These are phyloP conservation scores for Amanita polypyramis DNA, from an alignment of 768 basidiomycete genomes.

Conservation along the genomic window DNA sequence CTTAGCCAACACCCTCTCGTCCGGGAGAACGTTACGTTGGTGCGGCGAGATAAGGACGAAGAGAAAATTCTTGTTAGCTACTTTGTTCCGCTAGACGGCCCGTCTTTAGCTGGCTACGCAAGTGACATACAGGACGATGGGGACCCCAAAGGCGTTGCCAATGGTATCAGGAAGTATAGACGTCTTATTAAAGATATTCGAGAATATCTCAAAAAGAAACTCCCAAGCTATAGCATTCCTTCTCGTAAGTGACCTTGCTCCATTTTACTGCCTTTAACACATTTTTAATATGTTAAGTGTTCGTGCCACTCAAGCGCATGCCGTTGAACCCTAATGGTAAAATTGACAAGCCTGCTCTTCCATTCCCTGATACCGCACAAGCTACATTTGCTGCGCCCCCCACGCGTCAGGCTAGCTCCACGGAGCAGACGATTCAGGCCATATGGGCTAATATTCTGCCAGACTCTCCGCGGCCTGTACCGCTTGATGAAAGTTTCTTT, in stretches of 20 bases:
- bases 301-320: constrained; percentile 91
- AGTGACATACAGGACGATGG: constrained; percentile 53
- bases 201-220: constrained; percentile 92
- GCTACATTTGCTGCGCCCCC: constrained; percentile 29
- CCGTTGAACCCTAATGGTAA: constrained; percentile 99
- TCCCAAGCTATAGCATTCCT: constrained; percentile 92
- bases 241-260: constrained; percentile 45
- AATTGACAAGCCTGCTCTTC: constrained; percentile 95
- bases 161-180: constrained; percentile 78
- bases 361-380: constrained; percentile 94
- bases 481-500: constrained; percentile 92
- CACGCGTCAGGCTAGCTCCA: constrained; percentile 40
- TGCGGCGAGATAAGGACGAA: constrained; percentile 95
- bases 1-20: constrained; percentile 88
- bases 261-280: neutral
- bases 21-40: constrained; percentile 96
- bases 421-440: constrained; percentile 70
- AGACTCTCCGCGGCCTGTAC: constrained; percentile 64
- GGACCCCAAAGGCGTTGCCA: constrained; percentile 49
- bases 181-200: constrained; percentile 87
- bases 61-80: constrained; percentile 98
- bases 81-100: constrained; percentile 79
- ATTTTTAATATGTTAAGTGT: constrained; percentile 39
- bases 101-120: constrained; percentile 54
- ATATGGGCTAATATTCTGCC: constrained; percentile 83